These are phyloP conservation scores for Polygonum maritimum DNA, from an alignment of 148 eudicot species.

Conservation along the genomic window DNA sequence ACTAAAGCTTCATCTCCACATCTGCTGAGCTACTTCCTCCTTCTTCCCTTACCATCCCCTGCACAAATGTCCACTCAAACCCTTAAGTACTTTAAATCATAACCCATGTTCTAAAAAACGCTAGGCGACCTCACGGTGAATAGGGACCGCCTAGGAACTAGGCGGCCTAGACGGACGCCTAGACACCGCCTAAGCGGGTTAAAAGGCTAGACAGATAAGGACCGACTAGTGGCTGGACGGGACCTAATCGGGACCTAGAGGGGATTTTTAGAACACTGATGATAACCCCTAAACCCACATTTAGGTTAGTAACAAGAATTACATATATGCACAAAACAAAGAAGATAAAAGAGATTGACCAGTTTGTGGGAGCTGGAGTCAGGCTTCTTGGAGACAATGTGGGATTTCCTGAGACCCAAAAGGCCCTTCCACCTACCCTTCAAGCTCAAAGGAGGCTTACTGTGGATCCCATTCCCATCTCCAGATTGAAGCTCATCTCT, in stretches of 20 bases:
- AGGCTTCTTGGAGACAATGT: slow-evolving; percentile 57
- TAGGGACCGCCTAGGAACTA: too few species aligned
- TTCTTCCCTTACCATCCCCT: not conserved
- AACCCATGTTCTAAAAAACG: too few species aligned
- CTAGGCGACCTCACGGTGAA: too few species aligned
- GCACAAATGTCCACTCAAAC: not conserved
- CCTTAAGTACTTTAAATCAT: not conserved
- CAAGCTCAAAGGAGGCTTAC: slow-evolving; percentile 34
- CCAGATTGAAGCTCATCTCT: slow-evolving; percentile 53
- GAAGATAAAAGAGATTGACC: not conserved
- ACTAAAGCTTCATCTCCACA: not conserved
- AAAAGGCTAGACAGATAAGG: too few species aligned
- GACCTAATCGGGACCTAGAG: too few species aligned
- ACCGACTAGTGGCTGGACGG: too few species aligned
- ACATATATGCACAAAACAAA: not conserved
- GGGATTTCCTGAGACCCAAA: slow-evolving; percentile 65
- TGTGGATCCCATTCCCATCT: slow-evolving; percentile 14
- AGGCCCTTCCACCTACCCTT: slow-evolving; percentile 65
- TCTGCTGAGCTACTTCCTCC: not conserved
- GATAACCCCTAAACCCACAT: not conserved
- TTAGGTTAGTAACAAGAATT: not conserved
- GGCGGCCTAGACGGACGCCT: too few species aligned
- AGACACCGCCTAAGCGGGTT: too few species aligned
- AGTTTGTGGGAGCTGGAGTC: not conserved
- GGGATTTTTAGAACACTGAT: not conserved